Evolutionary conservation across 2,329 filamentous ascomycete species (phyloP), one percentile per base, ranked within the genome.

Genomic region (Aspergillus hiratsukae): DNA sequence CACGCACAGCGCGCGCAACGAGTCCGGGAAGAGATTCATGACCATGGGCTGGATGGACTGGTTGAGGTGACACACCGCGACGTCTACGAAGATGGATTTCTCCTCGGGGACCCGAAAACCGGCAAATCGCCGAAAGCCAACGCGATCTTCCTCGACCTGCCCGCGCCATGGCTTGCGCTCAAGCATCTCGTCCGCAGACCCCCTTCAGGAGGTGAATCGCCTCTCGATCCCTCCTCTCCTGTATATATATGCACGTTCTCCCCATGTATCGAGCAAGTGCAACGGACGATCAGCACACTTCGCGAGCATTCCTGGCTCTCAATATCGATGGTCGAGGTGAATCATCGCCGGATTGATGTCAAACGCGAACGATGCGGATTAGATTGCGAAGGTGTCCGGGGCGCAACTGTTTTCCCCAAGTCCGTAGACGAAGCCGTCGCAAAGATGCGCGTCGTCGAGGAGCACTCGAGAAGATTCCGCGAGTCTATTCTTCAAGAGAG

Each of bases 191-290:
- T 75, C 21, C 75, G 78, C 31, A 63, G 70, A 23, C 64, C 70
- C 1, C 54, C 66, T 3, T 64, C 69, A 3, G 71, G 71, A 3
- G 60, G 62, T 0, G 63, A 69, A 53, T 81, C 82, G 1, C 80
- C 84, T 0, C 80, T 97, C 10, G 87, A 94, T 63, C 86, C 90
- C 0, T 80, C 81, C n/a, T 81, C 83, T 45, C 82, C 88, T 4
- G 84, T 87, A 1, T 83, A 94, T 68, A 83, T 99, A 54, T 99
- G 94, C 78, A 95, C 91, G 0, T 99, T 99, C 76, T 95, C 89
- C 1, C 94, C 94, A 0, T 99, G 94, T 74, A 95, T 99, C 62
- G 94, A 99, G 75, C 94, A 99, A 77, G 93, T 95, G 23, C 91
- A 89, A 53, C 85, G 87, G 55, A 97, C 94, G 0, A 87, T 96